These are phyloP conservation scores for Ustilago shanxiensis DNA, from an alignment of 1,284 basidiomycete genomes.

Conservation along the genomic window DNA sequence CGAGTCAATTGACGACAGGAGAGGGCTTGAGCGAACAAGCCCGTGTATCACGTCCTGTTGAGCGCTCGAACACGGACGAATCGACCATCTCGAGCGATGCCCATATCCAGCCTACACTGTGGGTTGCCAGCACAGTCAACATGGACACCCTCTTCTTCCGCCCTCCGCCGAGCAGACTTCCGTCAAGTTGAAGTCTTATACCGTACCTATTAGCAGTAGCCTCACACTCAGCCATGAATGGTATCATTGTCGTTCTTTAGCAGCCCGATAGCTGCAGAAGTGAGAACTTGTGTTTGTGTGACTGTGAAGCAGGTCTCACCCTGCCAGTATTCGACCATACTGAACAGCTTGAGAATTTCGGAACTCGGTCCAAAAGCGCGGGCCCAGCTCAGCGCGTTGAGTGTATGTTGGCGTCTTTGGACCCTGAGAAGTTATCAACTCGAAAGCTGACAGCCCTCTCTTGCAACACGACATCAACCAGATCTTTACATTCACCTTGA, in stretches of 20 bases:
- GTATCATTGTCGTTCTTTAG: neutral
- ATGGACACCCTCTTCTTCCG: slow-evolving; percentile 38
- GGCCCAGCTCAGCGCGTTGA: slow-evolving; percentile 5
- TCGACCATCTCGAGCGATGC: slow-evolving; percentile 19
- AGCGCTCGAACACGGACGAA: neutral
- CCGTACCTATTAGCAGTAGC: neutral
- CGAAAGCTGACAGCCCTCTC: neutral
- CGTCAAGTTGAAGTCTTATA: neutral
- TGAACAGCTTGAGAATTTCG: slow-evolving; percentile 3
- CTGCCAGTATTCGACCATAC: slow-evolving; percentile 1
- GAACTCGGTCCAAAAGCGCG: slow-evolving; percentile 20
- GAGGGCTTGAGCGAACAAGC: neutral
- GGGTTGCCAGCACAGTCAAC: slow-evolving; percentile 25
- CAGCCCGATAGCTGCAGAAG: neutral
- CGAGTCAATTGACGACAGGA: neutral
- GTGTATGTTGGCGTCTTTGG: slow-evolving; percentile 30
- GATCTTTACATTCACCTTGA: neutral
- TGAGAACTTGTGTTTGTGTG: neutral
- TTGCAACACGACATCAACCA: slow-evolving; percentile 15
- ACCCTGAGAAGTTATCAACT: slow-evolving; percentile 29
- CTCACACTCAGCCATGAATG: neutral
- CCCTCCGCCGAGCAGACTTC: slow-evolving; percentile 14
- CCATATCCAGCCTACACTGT: neutral
- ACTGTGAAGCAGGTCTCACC: neutral
- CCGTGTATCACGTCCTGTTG: neutral